Evolutionary conservation across 306 rosid species (phyloP), one percentile per base, ranked within the genome.

Genomic region (Pterocarpus macrocarpus): DNA sequence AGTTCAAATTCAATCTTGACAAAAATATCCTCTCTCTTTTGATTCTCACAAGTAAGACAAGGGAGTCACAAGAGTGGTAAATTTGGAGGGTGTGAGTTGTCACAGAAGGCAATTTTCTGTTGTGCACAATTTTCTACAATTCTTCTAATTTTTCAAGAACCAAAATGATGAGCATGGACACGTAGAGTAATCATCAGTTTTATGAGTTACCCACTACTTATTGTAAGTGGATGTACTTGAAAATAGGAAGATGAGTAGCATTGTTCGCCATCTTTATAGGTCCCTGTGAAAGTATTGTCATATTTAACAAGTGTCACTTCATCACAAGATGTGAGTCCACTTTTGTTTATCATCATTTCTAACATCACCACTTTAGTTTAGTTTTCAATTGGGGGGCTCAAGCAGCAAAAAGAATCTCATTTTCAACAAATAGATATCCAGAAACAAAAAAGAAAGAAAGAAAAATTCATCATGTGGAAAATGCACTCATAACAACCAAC

Each of bases 251-350:
- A 67, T n/a, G 15, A 85, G 56, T 38, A 78, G 39, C 72, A 73
- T 69, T 79, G 44, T 79, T 68, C 67, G 45, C 64, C 70, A 49
- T 79, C 82, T 72, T 45, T 28, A 69, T 61, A 33, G 77, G 79
- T 55, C 49, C 52, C 69, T 67, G 56, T 49, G 30, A 41, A 53
- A 64, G 45, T 61, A 63, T 35, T 58, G 35, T 69, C 17, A 44
- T 69, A 59, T 44, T 57, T 77, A 83, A 12, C 17, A 50, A 64
- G 80, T 57, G 82, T 85, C 82, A 63, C 69, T 80, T 64, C 86
- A 70, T 71, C 63, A 69, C 50, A 71, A 64, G 91, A 87, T 81
- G 86, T 85, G 92, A 83, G 89, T 83, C 69, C 81, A 89, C 88
- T 73, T 78, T 44, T 81, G 32, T 64, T 84, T 30, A 30, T 74